Evolutionary conservation across 306 rosid species (phyloP), one percentile per base, ranked within the genome.

Genomic region (Dalbergia cochinchinensis): DNA sequence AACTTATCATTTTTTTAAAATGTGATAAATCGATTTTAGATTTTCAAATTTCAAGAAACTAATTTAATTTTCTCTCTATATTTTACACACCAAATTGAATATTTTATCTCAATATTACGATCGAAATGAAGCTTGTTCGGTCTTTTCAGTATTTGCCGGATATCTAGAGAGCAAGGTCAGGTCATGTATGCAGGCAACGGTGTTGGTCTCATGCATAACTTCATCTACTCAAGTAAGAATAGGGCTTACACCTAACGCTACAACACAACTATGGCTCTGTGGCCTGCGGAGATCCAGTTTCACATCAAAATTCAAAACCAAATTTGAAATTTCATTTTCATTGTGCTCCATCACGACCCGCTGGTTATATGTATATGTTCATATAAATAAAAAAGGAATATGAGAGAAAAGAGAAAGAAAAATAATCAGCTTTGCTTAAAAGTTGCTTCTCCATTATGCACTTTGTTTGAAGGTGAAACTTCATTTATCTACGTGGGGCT

Each of bases 171-270:
- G 90, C 84, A 91, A 89, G 95, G 90, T 80, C 0, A 67, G 95
- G 91, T 80, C 0, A 67, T 91, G 92, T 91, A 89, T 86, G 91
- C 89, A 13, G 91, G 90, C 33, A 54, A 88, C 79, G 90, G 90
- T 51, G 91, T 84, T 26, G 88, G 88, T 42, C 91, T 88, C 11
- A 82, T 88, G 74, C 71, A 90, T 83, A 70, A 83, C 85, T 31
- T 48, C 85, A 69, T 87, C 90, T 26, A 84, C 73, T 48, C 86
- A 87, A 77, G 94, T 91, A 18, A 82, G 7, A 37, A 4, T 0
- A 37, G 7, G 5, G 41, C 41, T 37, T 6, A 37, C 41, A 37
- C 41, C 47, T 42, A 42, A 42, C 8, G 47, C 47, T 42, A 42
- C 47, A 8, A 2, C 47, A 42, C 11, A 2, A 6, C 47, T 7